phyloP scores from a whole-genome alignment of 441 rosid species.

The Raphanus hybrid region DNA sequence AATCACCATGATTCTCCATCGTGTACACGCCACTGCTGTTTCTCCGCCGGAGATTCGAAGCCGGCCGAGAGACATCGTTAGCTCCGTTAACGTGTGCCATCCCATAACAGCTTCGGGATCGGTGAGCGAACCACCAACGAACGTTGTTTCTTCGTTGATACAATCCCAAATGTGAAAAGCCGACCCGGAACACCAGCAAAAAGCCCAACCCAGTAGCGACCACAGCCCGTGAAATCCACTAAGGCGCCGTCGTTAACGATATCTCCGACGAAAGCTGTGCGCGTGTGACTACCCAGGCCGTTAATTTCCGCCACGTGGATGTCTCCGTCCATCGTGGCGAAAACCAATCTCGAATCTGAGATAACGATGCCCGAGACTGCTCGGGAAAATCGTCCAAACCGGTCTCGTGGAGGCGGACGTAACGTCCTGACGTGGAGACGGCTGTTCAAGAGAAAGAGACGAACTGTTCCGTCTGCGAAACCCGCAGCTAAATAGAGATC shows the following conservation, averaged over 20 bases:
- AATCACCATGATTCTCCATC: conserved; percentile 50
- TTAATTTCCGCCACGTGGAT: conserved; percentile 66
- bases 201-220: conserved; percentile 88
- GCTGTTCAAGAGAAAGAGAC: conserved; percentile 63
- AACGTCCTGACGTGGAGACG: conserved; percentile 63
- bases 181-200: conserved; percentile 83
- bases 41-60: conserved; percentile 59
- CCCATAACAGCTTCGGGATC: conserved; percentile 76
- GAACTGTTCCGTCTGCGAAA: conserved; percentile 86
- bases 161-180: conserved; percentile 84
- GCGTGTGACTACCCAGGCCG: conserved; percentile 46
- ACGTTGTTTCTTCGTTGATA: conserved; percentile 50
- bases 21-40: conserved; percentile 78
- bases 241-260: conserved; percentile 73
- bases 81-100: conserved; percentile 75
- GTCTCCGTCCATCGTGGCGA: conserved; percentile 81
- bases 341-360: conserved; percentile 50
- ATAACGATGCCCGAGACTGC: conserved; percentile 80
- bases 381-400: conserved; percentile 73
- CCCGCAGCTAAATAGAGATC: conserved; percentile 80
- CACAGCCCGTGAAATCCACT: conserved; percentile 79
- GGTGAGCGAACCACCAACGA: conserved; percentile 64
- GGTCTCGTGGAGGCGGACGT: conserved; percentile 63
- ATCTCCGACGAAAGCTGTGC: conserved; percentile 62
- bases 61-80: conserved; percentile 70